Evolutionary conservation across 306 rosid species (phyloP).

Genomic region (Trifolium subterraneum): DNA sequence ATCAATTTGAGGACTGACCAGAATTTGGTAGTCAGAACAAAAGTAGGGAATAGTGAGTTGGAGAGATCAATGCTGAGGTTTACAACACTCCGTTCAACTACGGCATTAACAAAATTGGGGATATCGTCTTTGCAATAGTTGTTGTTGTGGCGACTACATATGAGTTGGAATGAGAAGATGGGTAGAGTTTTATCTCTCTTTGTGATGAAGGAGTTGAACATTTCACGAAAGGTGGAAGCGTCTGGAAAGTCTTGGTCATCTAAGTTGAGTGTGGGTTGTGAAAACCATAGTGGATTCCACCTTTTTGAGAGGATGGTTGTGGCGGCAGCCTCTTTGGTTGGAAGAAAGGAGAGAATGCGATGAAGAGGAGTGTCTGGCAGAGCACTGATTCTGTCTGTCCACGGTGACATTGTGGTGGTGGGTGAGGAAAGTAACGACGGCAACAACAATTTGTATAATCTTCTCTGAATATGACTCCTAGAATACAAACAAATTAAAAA

Average conservation of each 20-base stretch:
- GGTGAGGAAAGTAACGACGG: too few relatives aligned
- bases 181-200: background rate
- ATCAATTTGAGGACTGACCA: background rate
- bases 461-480: too few relatives aligned
- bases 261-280: background rate
- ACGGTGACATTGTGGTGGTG: too few relatives aligned
- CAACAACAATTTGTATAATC: too few relatives aligned
- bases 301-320: background rate
- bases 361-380: background rate
- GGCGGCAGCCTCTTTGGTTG: background rate
- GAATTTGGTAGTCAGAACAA: background rate
- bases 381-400: background rate
- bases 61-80: background rate
- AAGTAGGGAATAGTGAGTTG: background rate
- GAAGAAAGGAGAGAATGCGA: background rate
- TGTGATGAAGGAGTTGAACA: too few relatives aligned
- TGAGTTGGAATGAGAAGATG: background rate
- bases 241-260: background rate
- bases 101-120: background rate
- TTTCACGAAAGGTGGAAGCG: background rate
- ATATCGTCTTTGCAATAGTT: too few relatives aligned
- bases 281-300: background rate
- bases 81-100: background rate
- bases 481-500: too few relatives aligned
- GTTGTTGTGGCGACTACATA: background rate